Percentiles rank a stretch among this genome's conserved stretches.
Evolutionary conservation across 768 basidiomycete species (phyloP).

Genomic region (Lentinula guzmanii): DNA sequence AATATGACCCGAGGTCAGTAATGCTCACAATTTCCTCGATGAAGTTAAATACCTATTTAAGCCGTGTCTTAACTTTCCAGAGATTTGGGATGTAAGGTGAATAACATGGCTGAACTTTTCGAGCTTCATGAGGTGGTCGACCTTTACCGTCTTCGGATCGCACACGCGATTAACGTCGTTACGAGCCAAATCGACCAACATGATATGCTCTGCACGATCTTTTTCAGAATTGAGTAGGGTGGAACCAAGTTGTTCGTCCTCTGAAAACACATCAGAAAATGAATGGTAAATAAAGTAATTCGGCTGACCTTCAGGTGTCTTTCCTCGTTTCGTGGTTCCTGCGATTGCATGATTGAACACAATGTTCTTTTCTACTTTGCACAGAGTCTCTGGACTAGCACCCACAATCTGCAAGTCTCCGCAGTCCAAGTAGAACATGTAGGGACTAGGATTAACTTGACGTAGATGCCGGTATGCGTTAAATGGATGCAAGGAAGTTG

Average conservation of each 20-base stretch:
- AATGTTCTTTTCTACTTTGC: constrained; percentile 87
- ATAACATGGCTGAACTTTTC: constrained; percentile 99
- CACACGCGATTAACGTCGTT: constrained; percentile 99
- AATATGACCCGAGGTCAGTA: not conserved
- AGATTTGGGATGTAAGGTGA: constrained; percentile 93
- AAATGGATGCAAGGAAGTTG: constrained; percentile 90
- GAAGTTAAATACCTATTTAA: constrained; percentile 59
- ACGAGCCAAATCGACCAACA: constrained; percentile 96
- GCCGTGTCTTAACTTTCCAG: constrained; percentile 76
- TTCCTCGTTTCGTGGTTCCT: constrained; percentile 86
- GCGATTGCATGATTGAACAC: constrained; percentile 99
- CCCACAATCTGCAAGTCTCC: constrained; percentile 94
- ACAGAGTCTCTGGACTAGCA: constrained; percentile 95
- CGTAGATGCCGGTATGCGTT: constrained; percentile 94
- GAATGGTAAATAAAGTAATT: not conserved
- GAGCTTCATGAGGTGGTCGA: constrained; percentile 89
- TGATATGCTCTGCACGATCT: constrained; percentile 96
- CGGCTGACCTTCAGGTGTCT: constrained; percentile 71
- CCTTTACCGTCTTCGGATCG: constrained; percentile 90
- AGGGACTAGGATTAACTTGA: constrained; percentile 94
- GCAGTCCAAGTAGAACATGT: constrained; percentile 98
- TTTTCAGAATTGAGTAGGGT: constrained; percentile 82
- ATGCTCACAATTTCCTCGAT: constrained; percentile 2
- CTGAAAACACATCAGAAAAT: constrained; percentile 33
- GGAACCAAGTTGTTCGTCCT: constrained; percentile 78